A percentile compares a stretch with the other conserved stretches of the same genome.
phyloP scores from a whole-genome alignment of 495 filamentous ascomycete genomes.

The Penicillium longicatenatum region DNA sequence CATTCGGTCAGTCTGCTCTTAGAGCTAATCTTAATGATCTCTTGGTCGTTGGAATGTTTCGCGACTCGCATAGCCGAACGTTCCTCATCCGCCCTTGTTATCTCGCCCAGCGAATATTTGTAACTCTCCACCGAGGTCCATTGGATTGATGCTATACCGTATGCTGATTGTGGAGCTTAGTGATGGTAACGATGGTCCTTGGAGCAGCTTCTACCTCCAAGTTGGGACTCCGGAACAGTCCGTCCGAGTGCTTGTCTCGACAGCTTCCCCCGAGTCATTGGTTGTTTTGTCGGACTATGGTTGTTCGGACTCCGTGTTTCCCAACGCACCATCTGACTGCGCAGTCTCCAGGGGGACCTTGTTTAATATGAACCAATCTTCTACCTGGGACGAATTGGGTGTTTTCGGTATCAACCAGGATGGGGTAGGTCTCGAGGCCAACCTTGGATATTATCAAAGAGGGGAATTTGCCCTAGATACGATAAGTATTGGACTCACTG shows the following conservation, averaged over 20 bases:
- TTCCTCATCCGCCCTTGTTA: conserved; percentile 18
- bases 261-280: conserved; percentile 26
- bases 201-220: conserved; percentile 25
- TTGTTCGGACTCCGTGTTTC: conserved; percentile 20
- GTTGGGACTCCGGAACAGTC: conserved; percentile 22
- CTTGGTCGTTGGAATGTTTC: conserved; percentile 9
- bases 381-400: conserved; percentile 20
- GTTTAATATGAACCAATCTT: conserved; percentile 20
- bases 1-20: conserved; percentile 3
- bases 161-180: conserved; percentile 5
- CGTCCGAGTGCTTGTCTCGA: conserved; percentile 22
- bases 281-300: conserved; percentile 26
- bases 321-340: conserved; percentile 18
- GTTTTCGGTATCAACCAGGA: conserved; percentile 18
- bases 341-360: conserved; percentile 22
- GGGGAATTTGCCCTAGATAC: conserved; percentile 19
- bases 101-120: conserved; percentile 26
- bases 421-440: conserved; percentile 25
- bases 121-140: conserved; percentile 1
- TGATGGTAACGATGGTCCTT: conserved; percentile 28
- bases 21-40: neutral
- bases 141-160: neutral
- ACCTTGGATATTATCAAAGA: conserved; percentile 21
- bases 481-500: conserved; percentile 13
- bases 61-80: conserved; percentile 6